Evolutionary conservation across 2,329 filamentous ascomycete species (phyloP).

Genomic region (Ustilaginoidea virens): DNA sequence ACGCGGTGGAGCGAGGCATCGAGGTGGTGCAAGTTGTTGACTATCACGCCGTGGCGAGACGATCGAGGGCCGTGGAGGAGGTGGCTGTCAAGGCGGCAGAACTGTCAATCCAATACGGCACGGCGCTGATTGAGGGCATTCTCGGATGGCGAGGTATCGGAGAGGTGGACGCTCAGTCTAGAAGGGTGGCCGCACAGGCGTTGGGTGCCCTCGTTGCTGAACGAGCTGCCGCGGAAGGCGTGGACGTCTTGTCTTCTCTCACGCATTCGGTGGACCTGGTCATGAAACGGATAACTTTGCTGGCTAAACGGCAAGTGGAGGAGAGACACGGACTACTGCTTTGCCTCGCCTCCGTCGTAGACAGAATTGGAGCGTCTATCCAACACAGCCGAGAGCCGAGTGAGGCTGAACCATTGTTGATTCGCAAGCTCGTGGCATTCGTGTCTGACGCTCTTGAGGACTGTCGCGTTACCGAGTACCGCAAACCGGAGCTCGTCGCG

Average conservation of each 20-base stretch:
- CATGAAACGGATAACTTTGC: slow-evolving; percentile 24
- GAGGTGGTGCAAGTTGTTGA: slow-evolving; percentile 77
- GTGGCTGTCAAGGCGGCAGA: slow-evolving; percentile 55
- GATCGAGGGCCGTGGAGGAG: slow-evolving; percentile 64
- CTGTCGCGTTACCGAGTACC: slow-evolving; percentile 26
- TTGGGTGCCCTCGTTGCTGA: slow-evolving; percentile 44
- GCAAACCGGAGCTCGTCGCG: slow-evolving; percentile 49
- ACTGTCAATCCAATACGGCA: slow-evolving; percentile 55
- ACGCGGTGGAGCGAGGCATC: slow-evolving; percentile 71
- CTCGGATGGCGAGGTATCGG: slow-evolving; percentile 81
- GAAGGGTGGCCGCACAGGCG: slow-evolving; percentile 54
- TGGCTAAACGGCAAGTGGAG: slow-evolving; percentile 44
- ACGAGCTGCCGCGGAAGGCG: slow-evolving; percentile 12
- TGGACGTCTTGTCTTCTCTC: slow-evolving; percentile 13
- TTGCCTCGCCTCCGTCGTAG: slow-evolving; percentile 42
- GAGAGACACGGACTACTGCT: slow-evolving; percentile 54
- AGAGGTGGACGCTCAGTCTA: slow-evolving; percentile 58
- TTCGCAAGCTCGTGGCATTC: slow-evolving; percentile 14
- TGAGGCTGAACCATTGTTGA: slow-evolving; percentile 10
- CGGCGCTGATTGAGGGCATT: slow-evolving; percentile 53
- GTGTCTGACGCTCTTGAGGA: slow-evolving; percentile 23
- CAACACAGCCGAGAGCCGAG: slow-evolving; percentile 1
- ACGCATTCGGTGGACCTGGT: slow-evolving; percentile 24
- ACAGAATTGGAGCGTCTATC: slow-evolving; percentile 24
- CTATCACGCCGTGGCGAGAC: slow-evolving; percentile 83